Evolutionary conservation across 208 protist species (phyloP), one percentile per base, ranked within the genome.

Genomic region (Trichomonas gallinae): DNA sequence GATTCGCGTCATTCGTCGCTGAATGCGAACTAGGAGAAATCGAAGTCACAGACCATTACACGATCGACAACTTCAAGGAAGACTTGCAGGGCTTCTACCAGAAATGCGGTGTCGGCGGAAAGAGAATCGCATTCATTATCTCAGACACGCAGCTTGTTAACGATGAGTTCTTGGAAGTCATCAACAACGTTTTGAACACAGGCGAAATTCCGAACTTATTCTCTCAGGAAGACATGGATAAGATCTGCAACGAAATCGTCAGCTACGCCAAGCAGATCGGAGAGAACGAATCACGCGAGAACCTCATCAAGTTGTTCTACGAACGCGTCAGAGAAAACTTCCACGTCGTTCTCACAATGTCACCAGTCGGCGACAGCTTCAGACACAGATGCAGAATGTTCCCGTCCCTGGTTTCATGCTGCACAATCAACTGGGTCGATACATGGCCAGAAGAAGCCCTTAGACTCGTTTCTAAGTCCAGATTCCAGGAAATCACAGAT

Each of bases 111-210:
- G 97, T 99, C 96, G 98, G 99, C 96, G 97, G 98, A 36, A 99
- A 99, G 97, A 98, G 98, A 97, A 98, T 99, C 63, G 97, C 99
- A 26, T 99, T 99, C 97, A 98, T 99, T 49, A 97, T 99, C 42
- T 98, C 98, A 58, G 99, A 99, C 97, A 98, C 98, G 11, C 98
- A 99, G 97, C 98, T 99, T 96, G 98, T 99, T 26, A 97, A 98
- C 58, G 98, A 99, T 97, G 97, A 98, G 96, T 99, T 99, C 97
- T 97, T 99, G 31, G 99, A 99, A 97, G 98, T 99, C 97, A 98
- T 99, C 96, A 99, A 99, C 97, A 99, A 99, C 97, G 98, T 99
- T 72, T 98, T 99, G 26, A 99, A 99, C 97, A 98, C 98, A 17
- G 99, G 99, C 96, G 99, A 99, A 97, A 98, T 99, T 96, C 99